phyloP scores from a whole-genome alignment of 306 rosid genomes.

The Dalbergia cochinchinensis region DNA sequence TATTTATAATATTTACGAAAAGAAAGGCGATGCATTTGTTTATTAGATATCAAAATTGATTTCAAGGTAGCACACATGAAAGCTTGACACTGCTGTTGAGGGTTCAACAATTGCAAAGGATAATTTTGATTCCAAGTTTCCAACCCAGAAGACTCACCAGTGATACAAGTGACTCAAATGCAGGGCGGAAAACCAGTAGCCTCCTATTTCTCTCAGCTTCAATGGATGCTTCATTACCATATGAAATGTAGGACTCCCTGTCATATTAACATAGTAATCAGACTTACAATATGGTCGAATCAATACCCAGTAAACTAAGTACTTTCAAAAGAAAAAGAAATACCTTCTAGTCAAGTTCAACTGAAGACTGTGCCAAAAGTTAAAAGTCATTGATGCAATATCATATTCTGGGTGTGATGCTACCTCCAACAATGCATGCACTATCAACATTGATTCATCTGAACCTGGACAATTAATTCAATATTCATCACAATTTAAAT shows the following conservation, averaged over 20 bases:
- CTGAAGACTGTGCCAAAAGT: slow-evolving; percentile 99
- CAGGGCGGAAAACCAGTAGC: slow-evolving; percentile 83
- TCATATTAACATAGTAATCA: slow-evolving; percentile 44
- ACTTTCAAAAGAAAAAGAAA: slow-evolving; percentile 24
- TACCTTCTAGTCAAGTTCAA: slow-evolving; percentile 88
- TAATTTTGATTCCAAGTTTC: slow-evolving; percentile 26
- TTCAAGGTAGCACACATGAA: slow-evolving; percentile 28
- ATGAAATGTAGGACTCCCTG: slow-evolving; percentile 83
- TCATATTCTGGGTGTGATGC: slow-evolving; percentile 95
- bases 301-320: slow-evolving; percentile 20
- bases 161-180: slow-evolving; percentile 95
- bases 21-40: background rate
- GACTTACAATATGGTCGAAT: slow-evolving; percentile 44
- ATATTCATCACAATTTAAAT: slow-evolving; percentile 43
- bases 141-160: slow-evolving; percentile 69
- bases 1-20: background rate
- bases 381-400: slow-evolving; percentile 94
- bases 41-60: slow-evolving; percentile 24
- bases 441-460: slow-evolving; percentile 88
- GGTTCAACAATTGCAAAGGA: slow-evolving; percentile 16
- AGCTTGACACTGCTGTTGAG: slow-evolving; percentile 11
- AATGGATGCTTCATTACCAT: slow-evolving; percentile 71
- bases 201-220: slow-evolving; percentile 94
- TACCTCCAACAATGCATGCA: slow-evolving; percentile 96
- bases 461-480: slow-evolving; percentile 66